These are phyloP conservation scores for Gastrolobium bilobum DNA, from an alignment of 306 rosid species.

Conservation along the genomic window DNA sequence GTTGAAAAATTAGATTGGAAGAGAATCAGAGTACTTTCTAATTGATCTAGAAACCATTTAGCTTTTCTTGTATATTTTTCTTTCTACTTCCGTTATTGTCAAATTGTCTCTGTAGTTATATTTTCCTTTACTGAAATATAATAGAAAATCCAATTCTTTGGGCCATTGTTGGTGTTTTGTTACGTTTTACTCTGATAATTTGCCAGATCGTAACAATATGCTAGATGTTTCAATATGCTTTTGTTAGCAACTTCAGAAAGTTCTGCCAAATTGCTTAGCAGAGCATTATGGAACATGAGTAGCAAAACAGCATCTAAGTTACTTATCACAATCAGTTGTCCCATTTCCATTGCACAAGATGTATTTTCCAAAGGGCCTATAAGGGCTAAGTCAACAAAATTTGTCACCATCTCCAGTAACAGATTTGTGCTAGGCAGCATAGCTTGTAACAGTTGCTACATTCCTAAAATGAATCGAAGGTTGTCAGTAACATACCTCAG, in stretches of 20 bases:
- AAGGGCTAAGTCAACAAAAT: constrained; percentile 71
- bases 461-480: constrained; percentile 25
- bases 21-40: too few relatives aligned
- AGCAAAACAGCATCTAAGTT: constrained; percentile 82
- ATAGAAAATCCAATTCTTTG: too few relatives aligned
- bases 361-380: constrained; percentile 83
- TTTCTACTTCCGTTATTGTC: too few relatives aligned
- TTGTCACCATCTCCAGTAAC: constrained; percentile 61
- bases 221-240: constrained; percentile 64
- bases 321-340: constrained; percentile 55
- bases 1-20: too few relatives aligned
- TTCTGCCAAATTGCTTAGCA: constrained; percentile 47
- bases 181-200: too few relatives aligned
- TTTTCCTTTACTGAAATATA: too few relatives aligned
- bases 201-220: constrained; percentile 15
- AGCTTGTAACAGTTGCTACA: constrained; percentile 63
- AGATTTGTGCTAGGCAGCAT: constrained; percentile 71
- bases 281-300: constrained; percentile 65
- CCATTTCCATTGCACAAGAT: constrained; percentile 62
- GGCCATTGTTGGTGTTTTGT: too few relatives aligned
- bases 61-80: too few relatives aligned
- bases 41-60: too few relatives aligned
- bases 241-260: constrained; percentile 36
- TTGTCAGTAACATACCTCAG: constrained; percentile 42
- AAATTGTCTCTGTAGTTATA: too few relatives aligned